These are phyloP conservation scores for Cyathus striatus DNA, from an alignment of 768 basidiomycete species.

Conservation along the genomic window DNA sequence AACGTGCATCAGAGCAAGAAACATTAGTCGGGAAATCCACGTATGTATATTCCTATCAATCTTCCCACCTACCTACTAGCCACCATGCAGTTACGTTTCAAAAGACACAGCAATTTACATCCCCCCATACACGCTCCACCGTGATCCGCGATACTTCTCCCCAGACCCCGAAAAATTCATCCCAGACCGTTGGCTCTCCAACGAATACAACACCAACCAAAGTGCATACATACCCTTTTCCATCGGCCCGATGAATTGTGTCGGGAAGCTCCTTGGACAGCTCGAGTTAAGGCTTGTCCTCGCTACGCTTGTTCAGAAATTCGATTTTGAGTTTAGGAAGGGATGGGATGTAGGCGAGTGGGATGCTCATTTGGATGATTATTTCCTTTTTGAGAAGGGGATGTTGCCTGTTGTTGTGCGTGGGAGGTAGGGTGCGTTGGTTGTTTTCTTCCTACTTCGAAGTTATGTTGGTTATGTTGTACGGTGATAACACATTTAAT, in stretches of 20 bases:
- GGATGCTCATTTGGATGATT: constrained; percentile 8
- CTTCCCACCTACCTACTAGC: not conserved
- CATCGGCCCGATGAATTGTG: not conserved
- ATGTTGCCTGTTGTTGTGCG: constrained; percentile 4
- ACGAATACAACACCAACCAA: not conserved
- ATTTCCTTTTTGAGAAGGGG: constrained; percentile 7
- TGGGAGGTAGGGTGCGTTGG: too few species aligned
- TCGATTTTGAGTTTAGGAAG: constrained; percentile 8
- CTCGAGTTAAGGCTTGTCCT: constrained; percentile 2
- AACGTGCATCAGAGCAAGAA: constrained; percentile 4
- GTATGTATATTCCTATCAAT: not conserved
- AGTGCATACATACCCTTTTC: constrained; percentile 1
- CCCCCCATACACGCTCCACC: constrained; percentile 37
- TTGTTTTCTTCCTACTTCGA: too few species aligned
- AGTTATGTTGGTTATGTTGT: too few species aligned
- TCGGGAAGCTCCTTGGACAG: not conserved
- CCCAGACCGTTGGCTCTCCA: constrained; percentile 3
- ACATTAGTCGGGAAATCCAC: constrained; percentile 18
- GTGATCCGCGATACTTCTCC: constrained; percentile 41
- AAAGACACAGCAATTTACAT: constrained; percentile 35
- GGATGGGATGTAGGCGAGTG: constrained; percentile 6
- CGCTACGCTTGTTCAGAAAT: constrained; percentile 4
- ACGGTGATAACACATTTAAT: too few species aligned
- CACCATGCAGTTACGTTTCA: constrained; percentile 28
- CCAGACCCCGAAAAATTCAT: constrained; percentile 27